These are phyloP conservation scores for Coprinopsis strossmayeri DNA, from an alignment of 768 basidiomycete species.

Conservation along the genomic window DNA sequence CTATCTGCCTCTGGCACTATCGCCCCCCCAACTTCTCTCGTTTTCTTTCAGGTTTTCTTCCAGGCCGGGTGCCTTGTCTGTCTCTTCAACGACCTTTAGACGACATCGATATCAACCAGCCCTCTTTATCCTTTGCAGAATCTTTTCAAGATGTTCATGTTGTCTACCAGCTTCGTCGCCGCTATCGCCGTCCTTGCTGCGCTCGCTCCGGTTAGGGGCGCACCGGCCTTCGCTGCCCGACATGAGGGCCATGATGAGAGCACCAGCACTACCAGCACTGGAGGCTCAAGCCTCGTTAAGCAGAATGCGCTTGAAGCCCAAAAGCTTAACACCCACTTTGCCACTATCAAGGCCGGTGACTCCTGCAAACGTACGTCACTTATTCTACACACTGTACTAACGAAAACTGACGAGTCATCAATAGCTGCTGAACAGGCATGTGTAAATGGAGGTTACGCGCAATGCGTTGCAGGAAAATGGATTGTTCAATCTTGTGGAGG, in stretches of 20 bases:
- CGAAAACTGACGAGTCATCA: constrained; percentile 7
- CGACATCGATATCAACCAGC: too few species aligned
- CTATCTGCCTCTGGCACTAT: too few species aligned
- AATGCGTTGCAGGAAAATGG: constrained; percentile 38
- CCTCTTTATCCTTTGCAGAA: too few species aligned
- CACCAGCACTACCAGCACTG: constrained; percentile 10
- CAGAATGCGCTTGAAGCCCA: constrained; percentile 47
- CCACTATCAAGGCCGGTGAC: constrained; percentile 33
- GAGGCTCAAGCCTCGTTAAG: constrained; percentile 18
- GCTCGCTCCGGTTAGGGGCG: constrained; percentile 27
- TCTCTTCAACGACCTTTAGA: too few species aligned
- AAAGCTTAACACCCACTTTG: constrained; percentile 42
- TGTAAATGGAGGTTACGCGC: constrained; percentile 32
- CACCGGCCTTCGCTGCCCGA: constrained; percentile 24
- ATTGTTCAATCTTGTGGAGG: constrained; percentile 26
- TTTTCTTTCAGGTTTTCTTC: too few species aligned
- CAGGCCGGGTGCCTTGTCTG: too few species aligned
- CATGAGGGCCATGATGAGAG: constrained; percentile 20
- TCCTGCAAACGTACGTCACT: constrained; percentile 37
- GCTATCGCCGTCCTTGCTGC: constrained; percentile 18
- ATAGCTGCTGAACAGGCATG: constrained; percentile 34
- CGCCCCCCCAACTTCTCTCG: too few species aligned
- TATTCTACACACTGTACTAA: background rate
- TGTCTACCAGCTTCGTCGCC: constrained; percentile 8
- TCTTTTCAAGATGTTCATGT: constrained; percentile 16